A percentile compares a stretch with the other conserved stretches of the same genome.
Conservation (phyloP, 371 early-diverging fungal species). For the Funneliformis caledonium region DNA sequence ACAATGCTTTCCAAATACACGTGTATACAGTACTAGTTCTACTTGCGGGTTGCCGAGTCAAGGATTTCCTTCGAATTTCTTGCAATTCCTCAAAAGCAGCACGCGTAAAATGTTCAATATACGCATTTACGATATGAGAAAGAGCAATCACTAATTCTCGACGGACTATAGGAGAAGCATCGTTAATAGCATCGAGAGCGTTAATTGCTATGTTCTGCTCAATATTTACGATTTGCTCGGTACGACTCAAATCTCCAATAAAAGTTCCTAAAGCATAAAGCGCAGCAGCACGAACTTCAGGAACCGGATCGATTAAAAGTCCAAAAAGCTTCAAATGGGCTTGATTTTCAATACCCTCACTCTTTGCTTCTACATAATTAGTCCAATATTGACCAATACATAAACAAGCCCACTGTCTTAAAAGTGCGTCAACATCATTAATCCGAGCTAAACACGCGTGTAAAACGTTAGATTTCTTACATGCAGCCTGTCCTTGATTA, state of each 20-base stretch:
- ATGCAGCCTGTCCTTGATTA: conserved; percentile 82
- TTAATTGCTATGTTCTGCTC: conserved; percentile 72
- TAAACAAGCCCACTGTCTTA: conserved; percentile 91
- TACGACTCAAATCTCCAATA: conserved; percentile 74
- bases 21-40: conserved; percentile 61
- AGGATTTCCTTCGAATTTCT: conserved; percentile 50
- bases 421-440: conserved; percentile 76
- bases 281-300: conserved; percentile 88
- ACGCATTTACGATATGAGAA: conserved; percentile 68
- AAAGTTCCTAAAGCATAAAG: conserved; percentile 80
- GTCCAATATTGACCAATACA: conserved; percentile 89
- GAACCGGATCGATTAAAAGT: conserved; percentile 70
- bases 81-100: conserved; percentile 73
- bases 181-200: conserved; percentile 66
- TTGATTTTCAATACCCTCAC: conserved; percentile 69
- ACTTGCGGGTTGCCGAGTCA: conserved; percentile 44
- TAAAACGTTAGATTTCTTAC: conserved; percentile 74
- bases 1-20: conserved; percentile 77
- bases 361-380: conserved; percentile 75
- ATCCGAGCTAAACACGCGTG: conserved; percentile 73
- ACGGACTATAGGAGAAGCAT: conserved; percentile 84
- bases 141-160: conserved; percentile 78
- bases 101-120: conserved; percentile 62
- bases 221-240: conserved; percentile 71
- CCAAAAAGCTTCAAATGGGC: conserved; percentile 71